Evolutionary conservation across 1,284 basidiomycete species (phyloP).

Genomic region (Ustilago crameri): DNA sequence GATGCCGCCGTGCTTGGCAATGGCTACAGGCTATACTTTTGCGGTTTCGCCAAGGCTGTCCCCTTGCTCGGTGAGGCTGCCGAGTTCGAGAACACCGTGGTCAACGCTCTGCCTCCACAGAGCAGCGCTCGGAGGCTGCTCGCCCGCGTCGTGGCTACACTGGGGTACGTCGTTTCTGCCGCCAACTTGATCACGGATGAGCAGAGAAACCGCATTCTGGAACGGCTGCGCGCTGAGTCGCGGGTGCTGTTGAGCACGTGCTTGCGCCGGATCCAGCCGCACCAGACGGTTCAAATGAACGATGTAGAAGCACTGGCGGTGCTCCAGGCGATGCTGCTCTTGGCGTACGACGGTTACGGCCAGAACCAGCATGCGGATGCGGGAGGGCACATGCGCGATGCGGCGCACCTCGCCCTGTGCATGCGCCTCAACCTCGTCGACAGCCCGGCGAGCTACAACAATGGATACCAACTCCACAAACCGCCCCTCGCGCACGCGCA

Average conservation of each 20-base stretch:
- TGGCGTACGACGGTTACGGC: conserved; percentile 20
- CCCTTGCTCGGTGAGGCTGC: conserved; percentile 8
- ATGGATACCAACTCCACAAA: background rate
- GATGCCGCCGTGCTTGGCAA: conserved; percentile 2
- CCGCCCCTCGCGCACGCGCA: background rate
- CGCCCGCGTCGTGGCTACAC: background rate
- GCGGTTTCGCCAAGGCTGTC: conserved; percentile 10
- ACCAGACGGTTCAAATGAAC: background rate
- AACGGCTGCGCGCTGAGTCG: conserved; percentile 4
- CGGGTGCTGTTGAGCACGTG: background rate
- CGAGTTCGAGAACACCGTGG: conserved; percentile 4
- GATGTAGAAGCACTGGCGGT: conserved; percentile 7
- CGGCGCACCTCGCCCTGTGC: conserved; percentile 6
- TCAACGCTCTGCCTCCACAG: conserved; percentile 1
- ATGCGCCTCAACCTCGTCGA: conserved; percentile 11
- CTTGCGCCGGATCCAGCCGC: background rate
- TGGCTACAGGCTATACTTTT: conserved; percentile 8
- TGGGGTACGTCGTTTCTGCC: conserved; percentile 4
- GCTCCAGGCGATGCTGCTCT: conserved; percentile 3
- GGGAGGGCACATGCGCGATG: conserved; percentile 2
- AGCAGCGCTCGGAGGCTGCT: conserved; percentile 2
- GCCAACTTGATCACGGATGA: background rate
- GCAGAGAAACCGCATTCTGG: background rate
- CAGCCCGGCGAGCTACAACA: background rate
- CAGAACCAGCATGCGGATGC: conserved; percentile 5